phyloP scores from a whole-genome alignment of 78 protist species.

The Isochrysis galbana region DNA sequence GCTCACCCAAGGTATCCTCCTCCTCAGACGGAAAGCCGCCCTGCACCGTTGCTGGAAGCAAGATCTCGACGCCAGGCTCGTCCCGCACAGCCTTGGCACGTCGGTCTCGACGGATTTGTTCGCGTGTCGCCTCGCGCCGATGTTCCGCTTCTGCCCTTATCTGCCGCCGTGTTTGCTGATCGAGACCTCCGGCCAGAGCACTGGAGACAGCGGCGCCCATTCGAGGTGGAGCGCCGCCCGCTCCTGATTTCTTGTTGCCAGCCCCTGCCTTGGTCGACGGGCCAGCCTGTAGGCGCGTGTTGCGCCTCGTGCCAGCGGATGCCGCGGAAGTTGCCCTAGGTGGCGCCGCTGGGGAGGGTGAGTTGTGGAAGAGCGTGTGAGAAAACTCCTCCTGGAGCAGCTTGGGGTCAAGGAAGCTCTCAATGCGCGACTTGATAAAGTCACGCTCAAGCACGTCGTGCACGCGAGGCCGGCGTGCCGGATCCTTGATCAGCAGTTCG shows the following conservation, averaged over 20 bases:
- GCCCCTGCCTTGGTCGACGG: too few relatives aligned
- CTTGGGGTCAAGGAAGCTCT: background rate
- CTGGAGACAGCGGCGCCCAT: background rate
- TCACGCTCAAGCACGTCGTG: background rate
- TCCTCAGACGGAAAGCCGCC: too few relatives aligned
- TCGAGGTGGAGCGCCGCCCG: background rate
- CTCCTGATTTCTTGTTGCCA: background rate
- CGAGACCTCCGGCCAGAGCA: background rate
- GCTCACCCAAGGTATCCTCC: too few relatives aligned
- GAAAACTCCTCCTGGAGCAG: background rate
- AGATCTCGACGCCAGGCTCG: too few relatives aligned
- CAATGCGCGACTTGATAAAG: background rate
- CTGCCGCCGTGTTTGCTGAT: background rate
- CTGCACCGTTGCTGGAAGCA: too few relatives aligned
- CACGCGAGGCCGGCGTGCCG: conserved; percentile 13
- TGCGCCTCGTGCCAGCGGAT: background rate
- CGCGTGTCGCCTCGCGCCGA: too few relatives aligned
- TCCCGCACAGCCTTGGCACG: too few relatives aligned
- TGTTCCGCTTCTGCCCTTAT: too few relatives aligned
- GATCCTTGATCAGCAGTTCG: background rate
- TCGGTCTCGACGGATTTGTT: too few relatives aligned
- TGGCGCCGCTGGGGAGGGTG: background rate
- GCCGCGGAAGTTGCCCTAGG: background rate
- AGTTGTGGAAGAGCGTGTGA: background rate
- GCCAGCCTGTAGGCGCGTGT: too few relatives aligned